Base-by-base conservation (phyloP, 257 asterid species). In the Coffea canephora region DNA sequence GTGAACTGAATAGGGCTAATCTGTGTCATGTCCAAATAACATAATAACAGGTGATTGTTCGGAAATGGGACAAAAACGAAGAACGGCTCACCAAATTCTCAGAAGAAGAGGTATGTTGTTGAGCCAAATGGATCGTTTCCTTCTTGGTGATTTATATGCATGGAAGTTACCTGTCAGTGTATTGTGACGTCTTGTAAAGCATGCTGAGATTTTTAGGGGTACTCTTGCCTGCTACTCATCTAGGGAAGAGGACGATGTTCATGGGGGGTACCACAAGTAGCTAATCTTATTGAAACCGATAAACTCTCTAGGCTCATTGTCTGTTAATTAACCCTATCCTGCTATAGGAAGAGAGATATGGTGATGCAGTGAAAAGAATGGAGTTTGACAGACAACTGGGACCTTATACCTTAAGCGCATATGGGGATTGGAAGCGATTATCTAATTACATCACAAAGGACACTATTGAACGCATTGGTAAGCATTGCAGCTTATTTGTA, bases 381-480 rank as follows among this genome's bases (percentile, higher is more conserved):
- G 98, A 96, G 83, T 96, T 96, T 81, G 99, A 92, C 82, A 86
- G 79, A 77, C 89, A 94, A 41, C 93, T 96, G 81, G 98, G 99
- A 79, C 97, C 98, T 77, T 93, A 96, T 83, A 55, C 88, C 81
- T 85, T 91, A 82, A 85, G 88, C 61, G 91, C 83, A 76, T 91
- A 90, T 74, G 93, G 89, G 75, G 94, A 87, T 73, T 95, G 98
- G 99, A 95, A 85, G 75, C 89, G 80, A 78, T 86, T 95, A 84
- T 92, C 97, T 79, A 92, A 89, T 85, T 95, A 86, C 81, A 89
- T 95, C 69, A 87, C 95, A 54, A 92, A 80, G 90, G 89, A 85
- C 78, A 86, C 90, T 36, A 77, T 92, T 84, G 94, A 91, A 74
- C 91, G 82, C 61, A 83, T 90, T 84, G 98, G 99, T 95, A 78